These are phyloP conservation scores for Termitomyces sp. DNA, from an alignment of 768 basidiomycete species.

Conservation along the genomic window DNA sequence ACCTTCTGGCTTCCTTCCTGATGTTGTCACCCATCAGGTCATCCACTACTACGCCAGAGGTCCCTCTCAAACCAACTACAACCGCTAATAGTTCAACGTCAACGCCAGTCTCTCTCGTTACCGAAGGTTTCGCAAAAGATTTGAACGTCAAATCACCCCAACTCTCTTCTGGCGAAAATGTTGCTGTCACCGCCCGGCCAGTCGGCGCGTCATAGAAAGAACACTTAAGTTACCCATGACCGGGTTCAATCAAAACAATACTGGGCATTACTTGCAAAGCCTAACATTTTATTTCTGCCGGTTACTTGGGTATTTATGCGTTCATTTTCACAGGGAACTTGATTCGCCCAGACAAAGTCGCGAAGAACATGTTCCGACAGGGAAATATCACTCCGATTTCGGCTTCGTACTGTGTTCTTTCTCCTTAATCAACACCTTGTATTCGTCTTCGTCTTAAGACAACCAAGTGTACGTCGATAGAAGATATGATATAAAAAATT, in stretches of 20 bases:
- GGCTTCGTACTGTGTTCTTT: constrained; percentile 9
- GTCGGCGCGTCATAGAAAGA: constrained; percentile 35
- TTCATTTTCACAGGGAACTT: constrained; percentile 27
- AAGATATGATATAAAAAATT: constrained; percentile 25
- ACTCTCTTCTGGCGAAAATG: constrained; percentile 56
- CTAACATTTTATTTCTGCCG: constrained; percentile 20
- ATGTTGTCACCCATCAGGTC: constrained; percentile 34
- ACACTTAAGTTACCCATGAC: constrained; percentile 3
- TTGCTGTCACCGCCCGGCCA: constrained; percentile 42
- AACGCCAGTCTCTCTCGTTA: constrained; percentile 21
- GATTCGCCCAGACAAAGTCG: constrained; percentile 12
- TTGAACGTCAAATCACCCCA: constrained; percentile 53
- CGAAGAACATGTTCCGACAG: constrained; percentile 9
- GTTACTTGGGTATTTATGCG: constrained; percentile 38
- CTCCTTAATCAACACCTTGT: constrained; percentile 20
- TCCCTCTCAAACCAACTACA: constrained; percentile 34
- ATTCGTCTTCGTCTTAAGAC: constrained; percentile 28
- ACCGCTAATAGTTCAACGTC: constrained; percentile 27
- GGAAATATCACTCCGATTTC: constrained; percentile 12
- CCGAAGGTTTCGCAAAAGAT: constrained; percentile 36
- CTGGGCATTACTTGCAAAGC: constrained; percentile 11
- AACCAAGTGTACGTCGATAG: constrained; percentile 31
- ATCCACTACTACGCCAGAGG: constrained; percentile 31
- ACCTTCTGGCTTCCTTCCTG: constrained; percentile 21
- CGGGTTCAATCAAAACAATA: constrained; percentile 7